A percentile compares a stretch with the other conserved stretches of the same genome.
phyloP scores from a whole-genome alignment of 495 filamentous ascomycete species.

The Trichoderma reesei region DNA sequence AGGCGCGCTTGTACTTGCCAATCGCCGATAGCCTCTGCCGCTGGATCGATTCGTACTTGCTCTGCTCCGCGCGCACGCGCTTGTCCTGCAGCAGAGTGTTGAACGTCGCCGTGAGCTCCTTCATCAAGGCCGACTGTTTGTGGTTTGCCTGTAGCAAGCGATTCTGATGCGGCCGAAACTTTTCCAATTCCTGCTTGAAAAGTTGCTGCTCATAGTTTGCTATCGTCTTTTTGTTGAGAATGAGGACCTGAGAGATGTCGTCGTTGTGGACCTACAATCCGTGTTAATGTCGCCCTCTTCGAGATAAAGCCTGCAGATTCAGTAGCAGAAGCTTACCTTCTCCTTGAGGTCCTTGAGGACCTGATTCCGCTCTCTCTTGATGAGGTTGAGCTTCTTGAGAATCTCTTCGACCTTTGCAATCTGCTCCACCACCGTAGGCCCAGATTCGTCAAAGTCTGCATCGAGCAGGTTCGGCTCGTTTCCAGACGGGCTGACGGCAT shows the following conservation, averaged over 20 bases:
- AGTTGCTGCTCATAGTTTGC: conserved; percentile 79
- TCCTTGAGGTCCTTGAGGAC: conserved; percentile 95
- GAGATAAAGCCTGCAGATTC: background rate
- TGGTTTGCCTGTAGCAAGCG: conserved; percentile 84
- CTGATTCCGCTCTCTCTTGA: conserved; percentile 82
- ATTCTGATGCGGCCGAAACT: conserved; percentile 89
- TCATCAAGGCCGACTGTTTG: conserved; percentile 88
- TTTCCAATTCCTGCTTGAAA: conserved; percentile 90
- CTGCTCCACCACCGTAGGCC: conserved; percentile 76
- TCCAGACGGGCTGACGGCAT: conserved; percentile 47
- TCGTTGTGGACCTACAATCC: conserved; percentile 71
- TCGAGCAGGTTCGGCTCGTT: conserved; percentile 74
- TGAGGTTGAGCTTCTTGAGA: conserved; percentile 78
- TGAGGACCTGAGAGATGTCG: conserved; percentile 93
- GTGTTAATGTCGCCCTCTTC: conserved; percentile 21
- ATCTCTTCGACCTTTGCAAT: conserved; percentile 84
- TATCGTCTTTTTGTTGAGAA: conserved; percentile 93
- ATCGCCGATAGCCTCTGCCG: conserved; percentile 73
- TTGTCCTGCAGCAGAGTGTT: conserved; percentile 87
- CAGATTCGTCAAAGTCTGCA: conserved; percentile 77
- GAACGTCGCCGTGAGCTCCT: conserved; percentile 84
- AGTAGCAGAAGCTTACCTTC: conserved; percentile 52
- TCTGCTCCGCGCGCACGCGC: conserved; percentile 85
- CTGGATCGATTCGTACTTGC: conserved; percentile 82
- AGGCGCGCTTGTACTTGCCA: conserved; percentile 80